A percentile compares a stretch with the other conserved stretches of the same genome.
phyloP scores from a whole-genome alignment of 2,329 filamentous ascomycete species.

The Neonectria coccinea region DNA sequence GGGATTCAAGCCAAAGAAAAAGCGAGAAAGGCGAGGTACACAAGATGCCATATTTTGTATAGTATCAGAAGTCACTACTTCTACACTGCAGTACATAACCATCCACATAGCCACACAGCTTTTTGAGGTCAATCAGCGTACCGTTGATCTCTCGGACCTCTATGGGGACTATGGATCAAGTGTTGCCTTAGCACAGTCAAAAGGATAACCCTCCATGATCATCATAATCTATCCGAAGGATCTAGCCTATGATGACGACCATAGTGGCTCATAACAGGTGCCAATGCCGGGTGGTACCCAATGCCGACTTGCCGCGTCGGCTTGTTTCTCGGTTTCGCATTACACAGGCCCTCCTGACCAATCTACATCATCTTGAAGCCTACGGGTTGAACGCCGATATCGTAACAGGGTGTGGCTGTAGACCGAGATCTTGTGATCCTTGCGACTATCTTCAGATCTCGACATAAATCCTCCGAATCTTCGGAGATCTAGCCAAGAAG shows the following conservation, averaged over 20 bases:
- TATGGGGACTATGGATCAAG: too few relatives aligned
- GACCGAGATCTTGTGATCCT: background rate
- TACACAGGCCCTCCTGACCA: background rate
- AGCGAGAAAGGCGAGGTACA: too few relatives aligned
- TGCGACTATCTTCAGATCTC: background rate
- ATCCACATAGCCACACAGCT: too few relatives aligned
- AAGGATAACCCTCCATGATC: background rate
- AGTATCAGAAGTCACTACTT: too few relatives aligned
- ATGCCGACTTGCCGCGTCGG: background rate
- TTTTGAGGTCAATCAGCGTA: too few relatives aligned
- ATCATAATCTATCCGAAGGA: background rate
- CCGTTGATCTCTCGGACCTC: too few relatives aligned
- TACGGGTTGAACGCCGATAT: too few relatives aligned
- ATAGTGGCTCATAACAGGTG: background rate
- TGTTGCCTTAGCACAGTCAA: too few relatives aligned
- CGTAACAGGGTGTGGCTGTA: too few relatives aligned
- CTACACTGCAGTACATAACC: too few relatives aligned
- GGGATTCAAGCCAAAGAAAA: too few relatives aligned
- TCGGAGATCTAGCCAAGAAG: background rate
- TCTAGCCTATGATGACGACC: background rate
- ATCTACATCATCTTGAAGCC: background rate
- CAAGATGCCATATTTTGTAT: too few relatives aligned
- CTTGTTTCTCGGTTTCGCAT: background rate
- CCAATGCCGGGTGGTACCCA: background rate
- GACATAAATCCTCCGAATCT: background rate